Percentiles rank a stretch among this genome's conserved stretches.
These are phyloP conservation scores for Aschersonia sp. DNA, from an alignment of 2,329 filamentous ascomycete genomes.

Conservation along the genomic window DNA sequence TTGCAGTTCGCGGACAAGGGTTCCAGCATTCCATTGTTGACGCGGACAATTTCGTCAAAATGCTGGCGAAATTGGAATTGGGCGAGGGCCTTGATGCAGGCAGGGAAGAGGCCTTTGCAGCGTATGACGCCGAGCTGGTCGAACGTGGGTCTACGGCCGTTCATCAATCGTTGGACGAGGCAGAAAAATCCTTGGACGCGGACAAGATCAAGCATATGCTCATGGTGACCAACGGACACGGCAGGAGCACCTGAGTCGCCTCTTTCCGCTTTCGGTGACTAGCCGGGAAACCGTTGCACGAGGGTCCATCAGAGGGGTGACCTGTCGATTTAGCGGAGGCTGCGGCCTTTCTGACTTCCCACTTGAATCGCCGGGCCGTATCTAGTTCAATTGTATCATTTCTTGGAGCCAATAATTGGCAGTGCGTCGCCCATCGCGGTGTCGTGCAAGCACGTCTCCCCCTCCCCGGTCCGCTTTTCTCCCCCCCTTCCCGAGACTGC, in stretches of 20 bases:
- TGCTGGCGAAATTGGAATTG: constrained; percentile 10
- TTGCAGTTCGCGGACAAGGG: constrained; percentile 26
- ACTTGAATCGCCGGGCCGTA: background rate
- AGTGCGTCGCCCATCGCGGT: background rate
- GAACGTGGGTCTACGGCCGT: constrained; percentile 18
- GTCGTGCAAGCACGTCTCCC: background rate
- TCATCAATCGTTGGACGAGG: constrained; percentile 17
- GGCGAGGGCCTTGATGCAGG: constrained; percentile 3
- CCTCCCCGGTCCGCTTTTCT: no score
- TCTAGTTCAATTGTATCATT: background rate
- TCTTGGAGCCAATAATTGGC: no score
- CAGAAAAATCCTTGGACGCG: constrained; percentile 14
- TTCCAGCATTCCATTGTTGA: constrained; percentile 28
- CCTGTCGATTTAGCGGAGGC: background rate
- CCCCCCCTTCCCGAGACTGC: background rate
- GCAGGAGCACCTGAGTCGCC: constrained; percentile 2
- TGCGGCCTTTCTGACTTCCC: background rate
- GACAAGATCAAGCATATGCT: constrained; percentile 16
- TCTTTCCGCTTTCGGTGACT: background rate
- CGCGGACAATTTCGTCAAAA: constrained; percentile 21
- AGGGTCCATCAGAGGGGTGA: background rate
- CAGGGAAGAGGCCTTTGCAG: constrained; percentile 9
- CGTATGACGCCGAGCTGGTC: constrained; percentile 18
- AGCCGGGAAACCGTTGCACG: background rate
- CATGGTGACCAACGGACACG: constrained; percentile 16